Conservation (phyloP, 1,284 basidiomycete species). For the Ceraceosorus bombacis region DNA sequence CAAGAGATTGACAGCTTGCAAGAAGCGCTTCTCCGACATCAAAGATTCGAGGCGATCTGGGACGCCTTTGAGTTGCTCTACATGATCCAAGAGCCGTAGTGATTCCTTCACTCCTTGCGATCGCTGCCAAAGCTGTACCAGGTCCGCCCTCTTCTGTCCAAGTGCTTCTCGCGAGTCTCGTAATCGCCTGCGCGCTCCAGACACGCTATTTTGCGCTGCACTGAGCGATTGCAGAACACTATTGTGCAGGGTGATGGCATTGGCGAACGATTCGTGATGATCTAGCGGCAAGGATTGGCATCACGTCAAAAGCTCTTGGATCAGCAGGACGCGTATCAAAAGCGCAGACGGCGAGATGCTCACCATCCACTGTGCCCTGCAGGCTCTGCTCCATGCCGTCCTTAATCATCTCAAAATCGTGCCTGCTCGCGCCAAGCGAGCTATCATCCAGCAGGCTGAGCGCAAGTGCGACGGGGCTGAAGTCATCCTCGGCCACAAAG, state of each 20-base stretch:
- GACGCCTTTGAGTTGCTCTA: constrained; percentile 68
- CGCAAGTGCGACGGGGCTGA: constrained; percentile 41
- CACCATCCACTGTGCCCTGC: constrained; percentile 43
- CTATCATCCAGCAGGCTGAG: constrained; percentile 42
- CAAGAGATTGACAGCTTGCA: constrained; percentile 81
- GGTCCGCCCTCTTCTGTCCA: constrained; percentile 40
- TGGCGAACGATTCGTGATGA: constrained; percentile 47
- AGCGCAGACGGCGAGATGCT: background rate
- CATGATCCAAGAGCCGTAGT: constrained; percentile 33
- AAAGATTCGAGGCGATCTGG: constrained; percentile 86
- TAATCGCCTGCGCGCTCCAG: constrained; percentile 28
- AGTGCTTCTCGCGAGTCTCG: constrained; percentile 42
- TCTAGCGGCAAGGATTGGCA: constrained; percentile 12
- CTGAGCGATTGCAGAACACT: constrained; percentile 34
- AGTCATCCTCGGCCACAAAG: constrained; percentile 40
- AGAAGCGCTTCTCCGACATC: constrained; percentile 88
- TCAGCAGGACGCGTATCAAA: background rate
- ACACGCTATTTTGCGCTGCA: constrained; percentile 33
- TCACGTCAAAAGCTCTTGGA: background rate
- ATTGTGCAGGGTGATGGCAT: constrained; percentile 46
- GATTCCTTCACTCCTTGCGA: constrained; percentile 43
- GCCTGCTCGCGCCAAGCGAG: constrained; percentile 30
- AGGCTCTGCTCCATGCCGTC: constrained; percentile 34
- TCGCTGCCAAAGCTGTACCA: constrained; percentile 48
- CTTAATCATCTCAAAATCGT: constrained; percentile 37